A percentile compares a stretch with the other conserved stretches of the same genome.
Evolutionary conservation across 139 green algal species (phyloP).

Genomic region (Haematococcus lacustris): DNA sequence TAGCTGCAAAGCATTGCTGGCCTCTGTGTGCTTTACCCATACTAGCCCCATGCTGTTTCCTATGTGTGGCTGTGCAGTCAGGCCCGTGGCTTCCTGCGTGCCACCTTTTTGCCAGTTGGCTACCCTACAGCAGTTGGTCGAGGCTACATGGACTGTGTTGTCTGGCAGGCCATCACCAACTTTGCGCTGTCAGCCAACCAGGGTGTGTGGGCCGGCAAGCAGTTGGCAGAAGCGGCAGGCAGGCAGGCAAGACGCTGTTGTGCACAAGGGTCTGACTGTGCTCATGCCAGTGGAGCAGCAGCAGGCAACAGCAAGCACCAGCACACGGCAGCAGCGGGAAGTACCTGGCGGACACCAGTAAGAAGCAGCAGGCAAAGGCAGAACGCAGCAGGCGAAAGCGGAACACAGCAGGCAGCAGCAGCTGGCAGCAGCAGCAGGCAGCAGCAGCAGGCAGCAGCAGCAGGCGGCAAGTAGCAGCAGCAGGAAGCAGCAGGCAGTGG

Average conservation of each 20-base stretch:
- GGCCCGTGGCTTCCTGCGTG: constrained; percentile 7
- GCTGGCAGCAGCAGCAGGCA: too few species aligned
- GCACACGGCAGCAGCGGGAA: background rate
- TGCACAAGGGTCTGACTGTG: background rate
- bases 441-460: too few species aligned
- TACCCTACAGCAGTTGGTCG: constrained; percentile 34
- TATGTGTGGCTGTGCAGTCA: constrained; percentile 8
- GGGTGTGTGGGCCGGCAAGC: constrained; percentile 2
- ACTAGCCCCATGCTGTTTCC: too few species aligned
- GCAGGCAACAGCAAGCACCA: background rate
- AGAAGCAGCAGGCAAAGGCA: too few species aligned
- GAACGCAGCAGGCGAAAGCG: too few species aligned
- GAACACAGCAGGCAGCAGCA: too few species aligned
- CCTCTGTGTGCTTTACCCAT: too few species aligned
- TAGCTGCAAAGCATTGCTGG: too few species aligned
- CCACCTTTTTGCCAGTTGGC: constrained; percentile 38
- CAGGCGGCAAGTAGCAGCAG: too few species aligned
- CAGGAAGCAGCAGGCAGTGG: too few species aligned
- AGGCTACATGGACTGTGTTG: constrained; percentile 30
- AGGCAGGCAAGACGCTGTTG: background rate
- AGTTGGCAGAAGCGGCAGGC: background rate
- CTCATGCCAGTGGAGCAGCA: background rate
- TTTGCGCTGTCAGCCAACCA: constrained; percentile 40
- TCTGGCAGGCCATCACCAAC: constrained; percentile 40
- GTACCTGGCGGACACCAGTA: background rate